phyloP scores from a whole-genome alignment of 2,329 filamentous ascomycete genomes.

The Chlorencoelia australis region DNA sequence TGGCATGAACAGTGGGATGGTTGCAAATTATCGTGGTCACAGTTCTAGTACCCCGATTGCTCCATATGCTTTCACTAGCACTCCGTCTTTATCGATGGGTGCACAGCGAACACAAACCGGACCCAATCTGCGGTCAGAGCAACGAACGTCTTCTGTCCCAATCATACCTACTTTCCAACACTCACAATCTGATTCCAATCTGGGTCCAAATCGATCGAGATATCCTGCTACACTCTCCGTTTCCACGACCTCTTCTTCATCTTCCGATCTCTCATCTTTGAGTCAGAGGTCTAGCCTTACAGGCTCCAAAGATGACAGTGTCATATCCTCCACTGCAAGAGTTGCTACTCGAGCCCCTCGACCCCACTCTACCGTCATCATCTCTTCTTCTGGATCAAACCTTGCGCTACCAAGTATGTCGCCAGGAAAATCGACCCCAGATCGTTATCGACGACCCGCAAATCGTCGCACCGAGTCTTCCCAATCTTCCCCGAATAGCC shows the following conservation, averaged over 20 bases:
- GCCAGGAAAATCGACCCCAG: conserved; percentile 59
- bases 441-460: conserved; percentile 67
- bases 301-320: conserved; percentile 45
- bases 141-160: conserved; percentile 43
- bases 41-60: conserved; percentile 48
- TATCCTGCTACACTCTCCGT: conserved; percentile 42
- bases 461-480: conserved; percentile 38
- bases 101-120: conserved; percentile 17
- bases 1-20: conserved; percentile 37
- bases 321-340: conserved; percentile 31
- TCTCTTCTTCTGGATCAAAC: conserved; percentile 39
- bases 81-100: conserved; percentile 51
- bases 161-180: conserved; percentile 32
- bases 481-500: conserved; percentile 20
- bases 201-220: conserved; percentile 30
- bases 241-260: conserved; percentile 31
- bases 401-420: conserved; percentile 35
- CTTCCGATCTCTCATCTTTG: conserved; percentile 28
- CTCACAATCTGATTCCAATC: conserved; percentile 19
- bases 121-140: conserved; percentile 46
- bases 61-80: conserved; percentile 66
- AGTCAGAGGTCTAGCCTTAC: conserved; percentile 31
- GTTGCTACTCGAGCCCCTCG: conserved; percentile 17
- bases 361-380: conserved; percentile 31
- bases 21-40: conserved; percentile 43